Base-by-base conservation (phyloP, 345 rosid species). In the Brassica carinata region DNA sequence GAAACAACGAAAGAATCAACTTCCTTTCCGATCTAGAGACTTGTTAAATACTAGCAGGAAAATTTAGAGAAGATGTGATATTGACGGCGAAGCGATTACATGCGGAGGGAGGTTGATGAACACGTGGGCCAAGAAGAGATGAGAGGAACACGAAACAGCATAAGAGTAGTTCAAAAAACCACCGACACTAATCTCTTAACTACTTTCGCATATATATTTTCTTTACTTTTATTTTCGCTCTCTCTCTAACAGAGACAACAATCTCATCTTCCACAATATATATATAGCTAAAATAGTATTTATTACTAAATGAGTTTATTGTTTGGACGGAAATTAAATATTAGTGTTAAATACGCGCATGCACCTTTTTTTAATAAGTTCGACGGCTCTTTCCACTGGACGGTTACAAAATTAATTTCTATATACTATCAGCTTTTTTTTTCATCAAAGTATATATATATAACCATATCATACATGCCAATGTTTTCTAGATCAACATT, bases 121-220 rank as follows among this genome's bases (percentile, higher is more conserved):
- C 84, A 81, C 84, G 84, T 81, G 80, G 80, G 77, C 84, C 83
- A 80, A 75, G 83, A 69, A 71, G 74, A 76, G 69, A 65, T 64
- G 77, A 81, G 84, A 76, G 36, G 73, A 75, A 81, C 77, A 81
- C 77, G 84, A 81, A 81, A 76, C 77, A 55, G 73, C 77, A 40
- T 30, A 71, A 65, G 76, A 76, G 79, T 36, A 36, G 83, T 81
- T 76, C 80, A 51, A 80, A 74, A 74, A 70, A 71, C 43, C 80
- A 81, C 84, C 80, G 84, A 81, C 84, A 81, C 84, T 81, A 36
- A 65, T 64, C 72, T 64, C 62, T 74, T 69, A 74, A 73, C 63
- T 27, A 69, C 79, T 61, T 48, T 64, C n/a, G 67, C 53, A 13
- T 77, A 1, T 55, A 15, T 30, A 33, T 70, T 40, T 34, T 11